Evolutionary conservation across 106 monocot genomes (phyloP), one percentile per base, ranked within the genome.

Genomic region (Phalaenopsis equestris): DNA sequence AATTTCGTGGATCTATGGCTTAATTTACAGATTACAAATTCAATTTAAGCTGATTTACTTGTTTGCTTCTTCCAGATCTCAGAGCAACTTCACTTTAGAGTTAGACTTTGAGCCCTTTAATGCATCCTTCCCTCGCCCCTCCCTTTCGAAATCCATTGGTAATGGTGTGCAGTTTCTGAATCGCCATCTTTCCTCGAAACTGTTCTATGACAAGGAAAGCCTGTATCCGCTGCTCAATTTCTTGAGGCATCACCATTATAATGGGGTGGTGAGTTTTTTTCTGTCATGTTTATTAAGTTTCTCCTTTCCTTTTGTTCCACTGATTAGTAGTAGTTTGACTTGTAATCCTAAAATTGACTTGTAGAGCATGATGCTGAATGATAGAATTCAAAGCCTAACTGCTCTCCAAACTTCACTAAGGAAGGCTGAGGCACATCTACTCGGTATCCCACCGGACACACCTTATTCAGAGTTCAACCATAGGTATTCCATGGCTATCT

Each of bases 151-250:
- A 78, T 99, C 99, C 48, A 99, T 99, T 75, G 99, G 99, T n/a
- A 99, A 95, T 58, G 99, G 99, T 8, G 95, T 99, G 65, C 99
- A 99, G 85, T 99, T 99, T 83, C 93, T 99, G 11, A 99, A 99
- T 79, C 80, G 95, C 8, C 99, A 99, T 74, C 93, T 99, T 73
- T 99, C 99, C 2, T 93, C 99, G 0, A 99, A 95, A 75, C 67
- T 99, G 86, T 99, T 99, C 86, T 79, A 91, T 56, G 93, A 99
- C 79, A 99, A 90, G 80, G 99, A 95, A 48, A 93, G 99, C 90
- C 82, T 99, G 93, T 86, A 90, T 77, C 99, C 99, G 11, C 80
- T 99, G 80, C 93, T 99, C 49, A 91, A 93, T 80, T 99, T 99
- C 52, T 91, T 99, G 42, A 76, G 88, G 3, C 80, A 84, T n/a